phyloP scores from a whole-genome alignment of 2,329 filamentous ascomycete species.

The Microascus cirrosus region DNA sequence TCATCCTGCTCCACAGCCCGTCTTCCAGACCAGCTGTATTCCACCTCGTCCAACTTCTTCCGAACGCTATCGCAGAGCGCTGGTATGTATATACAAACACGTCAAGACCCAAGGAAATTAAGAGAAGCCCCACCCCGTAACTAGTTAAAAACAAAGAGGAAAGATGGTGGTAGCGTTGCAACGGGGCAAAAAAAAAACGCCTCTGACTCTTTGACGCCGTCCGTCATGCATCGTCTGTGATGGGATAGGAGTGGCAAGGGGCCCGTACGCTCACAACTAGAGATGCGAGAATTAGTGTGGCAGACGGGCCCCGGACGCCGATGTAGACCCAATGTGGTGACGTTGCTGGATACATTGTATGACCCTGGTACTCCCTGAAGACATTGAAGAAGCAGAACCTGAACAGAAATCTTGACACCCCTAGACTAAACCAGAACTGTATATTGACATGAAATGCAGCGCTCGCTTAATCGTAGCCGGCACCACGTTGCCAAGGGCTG shows the following conservation, averaged over 20 bases:
- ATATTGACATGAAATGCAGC: not conserved
- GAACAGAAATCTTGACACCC: not conserved
- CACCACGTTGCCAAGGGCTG: slow-evolving; percentile 33
- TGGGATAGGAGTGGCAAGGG: not conserved
- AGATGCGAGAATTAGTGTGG: not conserved
- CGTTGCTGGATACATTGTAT: not conserved
- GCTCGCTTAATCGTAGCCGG: slow-evolving; percentile 23
- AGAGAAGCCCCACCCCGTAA: not conserved
- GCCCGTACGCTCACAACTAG: not conserved
- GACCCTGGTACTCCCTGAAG: not conserved
- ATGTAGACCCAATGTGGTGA: not conserved
- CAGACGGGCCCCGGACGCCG: not conserved
- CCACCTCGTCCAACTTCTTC: not conserved
- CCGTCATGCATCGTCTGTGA: slow-evolving; percentile 5
- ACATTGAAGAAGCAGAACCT: not conserved
- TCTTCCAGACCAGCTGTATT: not conserved
- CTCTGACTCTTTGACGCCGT: slow-evolving; percentile 4
- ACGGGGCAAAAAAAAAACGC: slow-evolving; percentile 2
- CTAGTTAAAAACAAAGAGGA: not conserved
- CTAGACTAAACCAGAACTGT: not conserved
- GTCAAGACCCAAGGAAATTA: not conserved
- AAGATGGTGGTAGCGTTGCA: not conserved
- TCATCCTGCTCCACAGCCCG: not conserved
- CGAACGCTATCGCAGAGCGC: not conserved
- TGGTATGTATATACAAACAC: slow-evolving; percentile 1